Percentiles rank a stretch among this genome's conserved stretches.
Conservation (phyloP, 768 basidiomycete genomes). For the Xanthoconium purpureum region DNA sequence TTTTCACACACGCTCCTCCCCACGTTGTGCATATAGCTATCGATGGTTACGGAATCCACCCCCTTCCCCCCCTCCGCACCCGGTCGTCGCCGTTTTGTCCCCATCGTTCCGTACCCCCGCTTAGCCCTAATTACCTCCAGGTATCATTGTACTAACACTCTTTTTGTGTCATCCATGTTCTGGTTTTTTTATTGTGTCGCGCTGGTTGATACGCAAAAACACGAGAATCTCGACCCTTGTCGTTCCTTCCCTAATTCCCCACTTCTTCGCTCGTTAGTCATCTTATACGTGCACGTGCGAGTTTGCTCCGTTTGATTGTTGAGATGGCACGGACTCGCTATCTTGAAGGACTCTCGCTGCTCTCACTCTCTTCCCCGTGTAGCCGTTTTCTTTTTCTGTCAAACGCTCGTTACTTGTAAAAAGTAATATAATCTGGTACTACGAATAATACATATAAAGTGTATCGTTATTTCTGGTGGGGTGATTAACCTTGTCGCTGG, state of each 20-base stretch:
- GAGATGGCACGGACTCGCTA: neutral
- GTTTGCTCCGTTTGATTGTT: neutral
- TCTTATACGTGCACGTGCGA: neutral
- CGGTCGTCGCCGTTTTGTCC: slow-evolving; percentile 7
- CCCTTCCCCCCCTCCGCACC: neutral
- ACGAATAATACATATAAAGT: neutral
- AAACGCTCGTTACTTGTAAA: neutral
- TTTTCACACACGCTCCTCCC: neutral
- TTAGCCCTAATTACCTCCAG: slow-evolving; percentile 14
- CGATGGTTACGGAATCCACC: slow-evolving; percentile 12
- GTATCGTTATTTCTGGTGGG: neutral
- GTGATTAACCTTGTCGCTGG: neutral
- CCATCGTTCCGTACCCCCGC: neutral
- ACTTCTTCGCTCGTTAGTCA: neutral
- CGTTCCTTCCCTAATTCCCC: slow-evolving; percentile 3
- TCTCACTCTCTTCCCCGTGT: too few relatives aligned
- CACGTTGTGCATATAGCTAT: slow-evolving; percentile 15
- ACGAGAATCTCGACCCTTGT: neutral
- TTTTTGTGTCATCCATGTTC: slow-evolving; percentile 12
- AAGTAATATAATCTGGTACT: slow-evolving; percentile 3
- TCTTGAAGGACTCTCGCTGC: neutral
- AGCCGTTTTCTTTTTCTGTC: neutral
- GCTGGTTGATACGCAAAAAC: slow-evolving; percentile 14
- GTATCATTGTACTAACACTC: slow-evolving; percentile 27
- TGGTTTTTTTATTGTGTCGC: neutral